These are phyloP conservation scores for Leishmania major DNA, from an alignment of 208 protist species.

Conservation along the genomic window DNA sequence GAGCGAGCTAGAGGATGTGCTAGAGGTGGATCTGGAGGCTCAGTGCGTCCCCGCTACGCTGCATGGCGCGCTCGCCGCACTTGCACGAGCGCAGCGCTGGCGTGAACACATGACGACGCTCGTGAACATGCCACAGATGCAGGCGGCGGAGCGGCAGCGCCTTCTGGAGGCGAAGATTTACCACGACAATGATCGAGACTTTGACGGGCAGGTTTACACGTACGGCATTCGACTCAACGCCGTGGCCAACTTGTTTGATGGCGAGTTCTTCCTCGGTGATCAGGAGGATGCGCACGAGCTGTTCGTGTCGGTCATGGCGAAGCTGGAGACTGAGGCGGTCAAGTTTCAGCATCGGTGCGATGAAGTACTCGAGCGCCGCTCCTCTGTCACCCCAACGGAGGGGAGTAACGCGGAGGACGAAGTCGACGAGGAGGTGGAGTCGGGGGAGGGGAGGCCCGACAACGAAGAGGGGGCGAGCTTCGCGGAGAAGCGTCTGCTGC, in stretches of 20 bases:
- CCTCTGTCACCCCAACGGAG: not conserved
- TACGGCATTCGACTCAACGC: conserved; percentile 24
- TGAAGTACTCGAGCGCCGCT: conserved; percentile 6
- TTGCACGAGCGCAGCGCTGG: conserved; percentile 28
- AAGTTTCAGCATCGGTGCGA: conserved; percentile 34
- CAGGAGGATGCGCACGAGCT: conserved; percentile 90
- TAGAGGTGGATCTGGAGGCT: conserved; percentile 13
- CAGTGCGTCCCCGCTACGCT: conserved; percentile 18
- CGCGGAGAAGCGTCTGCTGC: not conserved
- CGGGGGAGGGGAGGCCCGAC: not conserved
- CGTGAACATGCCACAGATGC: conserved; percentile 9
- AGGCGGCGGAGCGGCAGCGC: conserved; percentile 12
- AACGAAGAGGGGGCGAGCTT: not conserved
- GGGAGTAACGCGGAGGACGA: not conserved
- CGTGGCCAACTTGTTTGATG: conserved; percentile 40
- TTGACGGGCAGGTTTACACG: conserved; percentile 27
- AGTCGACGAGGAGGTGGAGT: not conserved
- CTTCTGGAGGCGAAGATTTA: conserved; percentile 19
- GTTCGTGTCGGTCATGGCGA: conserved; percentile 59
- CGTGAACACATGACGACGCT: conserved; percentile 26
- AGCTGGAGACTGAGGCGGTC: conserved; percentile 72
- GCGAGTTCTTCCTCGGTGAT: conserved; percentile 68
- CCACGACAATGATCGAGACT: conserved; percentile 24
- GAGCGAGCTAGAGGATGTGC: conserved; percentile 21
- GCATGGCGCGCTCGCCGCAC: conserved; percentile 27